phyloP scores from a whole-genome alignment of 1,284 basidiomycete species.

The Cerioporus squamosus region DNA sequence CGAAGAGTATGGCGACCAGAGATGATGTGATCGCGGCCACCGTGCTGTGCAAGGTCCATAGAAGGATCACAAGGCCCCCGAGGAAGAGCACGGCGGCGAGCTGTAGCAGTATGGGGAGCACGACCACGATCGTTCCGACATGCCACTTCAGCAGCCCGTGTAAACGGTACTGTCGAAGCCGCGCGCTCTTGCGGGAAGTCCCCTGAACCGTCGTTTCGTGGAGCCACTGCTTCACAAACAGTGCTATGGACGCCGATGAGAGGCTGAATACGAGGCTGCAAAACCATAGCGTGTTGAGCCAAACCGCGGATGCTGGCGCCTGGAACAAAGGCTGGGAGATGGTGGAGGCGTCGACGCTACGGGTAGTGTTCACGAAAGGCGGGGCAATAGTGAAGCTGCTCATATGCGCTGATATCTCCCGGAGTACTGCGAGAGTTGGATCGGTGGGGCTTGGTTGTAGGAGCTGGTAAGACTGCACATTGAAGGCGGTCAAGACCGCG shows the following conservation, averaged over 20 bases:
- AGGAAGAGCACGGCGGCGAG: slow-evolving; percentile 26
- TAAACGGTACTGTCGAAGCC: slow-evolving; percentile 27
- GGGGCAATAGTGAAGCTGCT: slow-evolving; percentile 10
- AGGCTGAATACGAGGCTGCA: slow-evolving; percentile 19
- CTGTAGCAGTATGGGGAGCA: slow-evolving; percentile 30
- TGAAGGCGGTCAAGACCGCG: slow-evolving; percentile 22
- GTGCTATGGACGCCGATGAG: slow-evolving; percentile 13
- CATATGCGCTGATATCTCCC: slow-evolving; percentile 17
- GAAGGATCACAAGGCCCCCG: slow-evolving; percentile 20
- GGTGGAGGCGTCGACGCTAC: neutral
- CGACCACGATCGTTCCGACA: slow-evolving; percentile 24
- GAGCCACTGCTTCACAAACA: slow-evolving; percentile 25
- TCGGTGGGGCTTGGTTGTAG: slow-evolving; percentile 8
- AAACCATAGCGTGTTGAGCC: slow-evolving; percentile 26
- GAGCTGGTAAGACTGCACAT: slow-evolving; percentile 10
- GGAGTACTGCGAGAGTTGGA: slow-evolving; percentile 1
- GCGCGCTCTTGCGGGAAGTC: slow-evolving; percentile 1
- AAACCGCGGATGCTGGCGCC: neutral
- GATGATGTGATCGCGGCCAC: slow-evolving; percentile 15
- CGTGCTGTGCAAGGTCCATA: slow-evolving; percentile 23
- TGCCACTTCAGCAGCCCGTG: slow-evolving; percentile 27
- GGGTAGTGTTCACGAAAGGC: slow-evolving; percentile 14
- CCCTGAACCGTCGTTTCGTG: slow-evolving; percentile 6
- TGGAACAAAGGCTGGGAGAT: neutral
- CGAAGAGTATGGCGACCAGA: slow-evolving; percentile 13